Base-by-base conservation (phyloP, 129 eudicot genomes). In the Flaveria ramosissima region DNA sequence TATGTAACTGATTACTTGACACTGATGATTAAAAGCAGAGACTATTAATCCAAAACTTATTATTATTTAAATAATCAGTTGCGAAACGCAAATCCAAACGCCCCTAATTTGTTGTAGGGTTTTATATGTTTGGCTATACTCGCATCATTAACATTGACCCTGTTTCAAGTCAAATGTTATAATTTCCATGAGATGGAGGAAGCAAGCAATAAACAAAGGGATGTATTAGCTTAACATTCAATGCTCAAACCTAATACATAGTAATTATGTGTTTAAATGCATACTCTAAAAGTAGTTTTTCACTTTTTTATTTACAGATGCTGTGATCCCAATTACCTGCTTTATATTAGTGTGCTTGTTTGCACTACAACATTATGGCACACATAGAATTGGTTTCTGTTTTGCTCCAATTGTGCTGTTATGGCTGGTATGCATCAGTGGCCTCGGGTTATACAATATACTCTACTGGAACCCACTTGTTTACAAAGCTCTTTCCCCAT, bases 311-410 rank as follows among this genome's bases (percentile, higher is more conserved):
- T 70, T 68, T 85, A 81, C 98, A 93, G 97, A 93, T 87, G 97
- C 97, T 42, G 87, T 90, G 82, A 74, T 93, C 62, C 98, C 98
- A 27, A 90, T 93, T 32, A 90, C 98, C 52, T 93, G 98, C 79
- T 87, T 90, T 84, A 88, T 93, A 57, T 84, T 93, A 42, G 91
- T 93, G 74, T 93, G 97, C 88, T 81, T 93, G 52, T 93, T 93
- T 87, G 97, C 98, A 17, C 83, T 93, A 43, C 98, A 93, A 81
- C 98, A 93, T 84, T 93, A 90, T 55, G 98, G 98, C 64, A 88
- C 98, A 55, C 98, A 93, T 80, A 86, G 91, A 23, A 82, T 93
- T 51, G 98, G 98, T 24, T 90, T 90, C 84, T 56, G 82, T 73
- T 93, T 93, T 77, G 98, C 98, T 13, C 98, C 98, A 64, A 74